Evolutionary conservation across 2,329 filamentous ascomycete species (phyloP).

Genomic region (Aureobasidium mangrovei): DNA sequence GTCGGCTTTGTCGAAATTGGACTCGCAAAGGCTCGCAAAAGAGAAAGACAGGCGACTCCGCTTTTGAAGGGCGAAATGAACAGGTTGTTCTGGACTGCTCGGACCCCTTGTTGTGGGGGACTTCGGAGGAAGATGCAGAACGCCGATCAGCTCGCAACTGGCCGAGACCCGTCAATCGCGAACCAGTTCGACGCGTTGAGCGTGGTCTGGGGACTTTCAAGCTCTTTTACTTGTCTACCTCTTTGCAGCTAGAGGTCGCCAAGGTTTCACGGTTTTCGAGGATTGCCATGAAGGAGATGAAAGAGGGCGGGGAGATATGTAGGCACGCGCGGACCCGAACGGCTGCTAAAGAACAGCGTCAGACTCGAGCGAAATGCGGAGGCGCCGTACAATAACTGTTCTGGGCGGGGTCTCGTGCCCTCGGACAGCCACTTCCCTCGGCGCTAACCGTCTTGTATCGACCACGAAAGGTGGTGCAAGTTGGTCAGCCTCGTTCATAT

Average conservation of each 20-base stretch:
- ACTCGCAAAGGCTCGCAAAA: neutral
- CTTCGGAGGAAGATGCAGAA: conserved; percentile 7
- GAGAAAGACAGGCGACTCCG: conserved; percentile 7
- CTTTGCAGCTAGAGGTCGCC: neutral
- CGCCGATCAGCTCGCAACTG: conserved; percentile 9
- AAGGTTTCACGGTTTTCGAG: neutral
- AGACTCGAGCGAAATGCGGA: conserved; percentile 12
- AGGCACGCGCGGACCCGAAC: neutral
- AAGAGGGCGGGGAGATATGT: neutral
- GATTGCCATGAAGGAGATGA: neutral
- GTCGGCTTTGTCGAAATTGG: neutral
- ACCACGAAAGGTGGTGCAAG: conserved; percentile 3
- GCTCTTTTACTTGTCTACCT: no score
- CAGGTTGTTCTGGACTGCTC: conserved; percentile 13
- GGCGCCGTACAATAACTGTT: conserved; percentile 1
- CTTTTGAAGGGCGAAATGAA: conserved; percentile 8
- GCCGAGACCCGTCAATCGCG: neutral
- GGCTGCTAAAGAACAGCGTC: neutral
- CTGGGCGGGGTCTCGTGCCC: conserved; percentile 12
- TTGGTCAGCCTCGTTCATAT: neutral
- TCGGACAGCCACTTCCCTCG: conserved; percentile 9
- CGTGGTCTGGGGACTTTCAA: neutral
- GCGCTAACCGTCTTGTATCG: conserved; percentile 5
- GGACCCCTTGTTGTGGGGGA: conserved; percentile 12
- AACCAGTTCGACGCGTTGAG: neutral